phyloP scores from a whole-genome alignment of 805 yeast species.

The Saccharomyces cerevisiae region DNA sequence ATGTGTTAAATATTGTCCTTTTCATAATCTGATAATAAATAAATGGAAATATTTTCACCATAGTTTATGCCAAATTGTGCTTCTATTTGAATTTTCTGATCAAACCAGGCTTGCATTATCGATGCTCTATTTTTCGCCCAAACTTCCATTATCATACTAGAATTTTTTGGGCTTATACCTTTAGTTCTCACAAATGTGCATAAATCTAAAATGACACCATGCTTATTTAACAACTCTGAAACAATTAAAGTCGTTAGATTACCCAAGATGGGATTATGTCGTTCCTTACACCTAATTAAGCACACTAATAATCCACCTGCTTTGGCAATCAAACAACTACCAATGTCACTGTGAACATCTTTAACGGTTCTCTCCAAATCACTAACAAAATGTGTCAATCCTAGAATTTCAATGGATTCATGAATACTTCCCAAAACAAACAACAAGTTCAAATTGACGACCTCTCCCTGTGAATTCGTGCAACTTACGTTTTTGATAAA shows the following conservation, averaged over 20 bases:
- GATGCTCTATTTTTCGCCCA: constrained; percentile 72
- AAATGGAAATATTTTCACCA: constrained; percentile 59
- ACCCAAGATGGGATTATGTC: constrained; percentile 41
- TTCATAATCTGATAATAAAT: constrained; percentile 49
- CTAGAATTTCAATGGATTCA: constrained; percentile 84
- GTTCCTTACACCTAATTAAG: constrained; percentile 55
- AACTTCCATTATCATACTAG: constrained; percentile 37
- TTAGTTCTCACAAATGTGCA: constrained; percentile 62
- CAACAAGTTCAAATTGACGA: constrained; percentile 56
- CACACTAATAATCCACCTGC: constrained; percentile 73
- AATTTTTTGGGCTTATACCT: constrained; percentile 38
- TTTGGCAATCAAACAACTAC: constrained; percentile 59
- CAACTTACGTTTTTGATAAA: constrained; percentile 69
- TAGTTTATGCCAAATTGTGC: constrained; percentile 49
- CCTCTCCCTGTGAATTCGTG: constrained; percentile 33
- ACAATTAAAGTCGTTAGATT: constrained; percentile 79
- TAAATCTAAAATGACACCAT: constrained; percentile 74
- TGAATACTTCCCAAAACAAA: constrained; percentile 78
- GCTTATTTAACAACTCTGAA: constrained; percentile 67
- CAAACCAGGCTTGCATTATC: constrained; percentile 50
- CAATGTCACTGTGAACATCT: constrained; percentile 38
- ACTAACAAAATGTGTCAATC: constrained; percentile 80
- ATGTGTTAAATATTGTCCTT: constrained; percentile 8
- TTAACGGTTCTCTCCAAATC: constrained; percentile 73
- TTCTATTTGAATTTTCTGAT: constrained; percentile 36